Evolutionary conservation across 768 basidiomycete genomes (phyloP), one percentile per base, ranked within the genome.

Genomic region (Cystobasidiopsis lactophilus): DNA sequence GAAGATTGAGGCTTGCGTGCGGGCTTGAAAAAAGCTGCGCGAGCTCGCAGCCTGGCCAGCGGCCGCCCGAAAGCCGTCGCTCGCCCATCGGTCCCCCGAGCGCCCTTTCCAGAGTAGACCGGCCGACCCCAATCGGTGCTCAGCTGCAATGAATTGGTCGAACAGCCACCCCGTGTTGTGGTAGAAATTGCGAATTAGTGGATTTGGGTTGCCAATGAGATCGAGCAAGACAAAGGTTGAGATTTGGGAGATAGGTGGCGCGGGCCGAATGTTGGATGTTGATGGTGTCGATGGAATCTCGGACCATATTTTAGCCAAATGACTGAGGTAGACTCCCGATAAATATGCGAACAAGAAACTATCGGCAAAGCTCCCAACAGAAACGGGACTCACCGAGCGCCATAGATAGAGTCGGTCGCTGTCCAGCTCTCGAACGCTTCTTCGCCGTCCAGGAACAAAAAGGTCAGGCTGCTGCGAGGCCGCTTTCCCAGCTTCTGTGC

Each of bases 361-460:
- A 2, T 16, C 33, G 33, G 10, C 52, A 19, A 44, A 52, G 16
- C 24, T 19, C 51, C 27, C 50, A n/a, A 47, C 41, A 33, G 53
- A 18, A 31, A 10, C 16, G 39, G 57, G 16, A 57, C 67, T 52
- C 61, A 85, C 89, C 84, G 77, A 38, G 91, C 80, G n/a, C 91
- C 91, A 64, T 98, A 98, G 40, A 85, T 78, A 1, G 85, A 89
- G 66, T 98, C 91, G 2, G 74, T 77, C 29, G 72, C 74, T 2
- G 85, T 85, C 91, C 91, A 98, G 26, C 75, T 71, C 44, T 76
- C 72, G 66, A 91, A 95, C 0, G 93, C 93, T 66, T 96, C 93
- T 67, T 98, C 93, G 2, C 93, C 93, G 61, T 98, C 93, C 54
- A 98, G 91, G 65, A 96, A 91, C 10, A 98, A 73, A 9, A 96